These are phyloP conservation scores for Fistulinella prunicolor DNA, from an alignment of 768 basidiomycete species.

Conservation along the genomic window DNA sequence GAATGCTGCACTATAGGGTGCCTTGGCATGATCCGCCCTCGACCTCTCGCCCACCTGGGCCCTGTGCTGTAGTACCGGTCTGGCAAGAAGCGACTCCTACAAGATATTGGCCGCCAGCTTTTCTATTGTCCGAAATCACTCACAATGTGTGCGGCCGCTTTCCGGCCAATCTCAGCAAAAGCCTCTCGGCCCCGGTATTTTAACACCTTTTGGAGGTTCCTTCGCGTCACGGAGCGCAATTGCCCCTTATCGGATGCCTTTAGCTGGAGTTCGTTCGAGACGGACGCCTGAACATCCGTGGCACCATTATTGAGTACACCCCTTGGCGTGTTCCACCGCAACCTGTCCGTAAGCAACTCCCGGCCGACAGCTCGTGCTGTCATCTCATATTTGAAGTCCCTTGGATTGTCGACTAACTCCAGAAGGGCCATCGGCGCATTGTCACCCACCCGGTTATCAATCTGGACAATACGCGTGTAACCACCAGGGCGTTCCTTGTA, in stretches of 20 bases:
- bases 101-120: slow-evolving; percentile 7
- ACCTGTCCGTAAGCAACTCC: slow-evolving; percentile 64
- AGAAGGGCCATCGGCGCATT: slow-evolving; percentile 91
- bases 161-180: slow-evolving; percentile 46
- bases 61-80: slow-evolving; percentile 52
- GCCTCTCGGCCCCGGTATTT: slow-evolving; percentile 53
- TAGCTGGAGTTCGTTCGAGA: slow-evolving; percentile 48
- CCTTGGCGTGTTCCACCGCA: slow-evolving; percentile 44
- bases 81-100: slow-evolving; percentile 68
- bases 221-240: slow-evolving; percentile 63
- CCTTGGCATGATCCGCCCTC: slow-evolving; percentile 29
- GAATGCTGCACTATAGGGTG: slow-evolving; percentile 22
- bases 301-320: slow-evolving; percentile 52
- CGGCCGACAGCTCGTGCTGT: slow-evolving; percentile 85
- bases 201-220: slow-evolving; percentile 74
- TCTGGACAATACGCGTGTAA: slow-evolving; percentile 92
- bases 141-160: slow-evolving; percentile 66
- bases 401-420: slow-evolving; percentile 92
- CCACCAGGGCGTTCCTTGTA: slow-evolving; percentile 85
- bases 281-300: slow-evolving; percentile 40
- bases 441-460: slow-evolving; percentile 87
- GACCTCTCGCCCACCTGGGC: slow-evolving; percentile 35
- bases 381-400: slow-evolving; percentile 85
- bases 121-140: slow-evolving; percentile 28
- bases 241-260: slow-evolving; percentile 36